Evolutionary conservation across 148 eudicot species (phyloP), one percentile per base, ranked within the genome.

Genomic region (Vaccinium macrocarpon): DNA sequence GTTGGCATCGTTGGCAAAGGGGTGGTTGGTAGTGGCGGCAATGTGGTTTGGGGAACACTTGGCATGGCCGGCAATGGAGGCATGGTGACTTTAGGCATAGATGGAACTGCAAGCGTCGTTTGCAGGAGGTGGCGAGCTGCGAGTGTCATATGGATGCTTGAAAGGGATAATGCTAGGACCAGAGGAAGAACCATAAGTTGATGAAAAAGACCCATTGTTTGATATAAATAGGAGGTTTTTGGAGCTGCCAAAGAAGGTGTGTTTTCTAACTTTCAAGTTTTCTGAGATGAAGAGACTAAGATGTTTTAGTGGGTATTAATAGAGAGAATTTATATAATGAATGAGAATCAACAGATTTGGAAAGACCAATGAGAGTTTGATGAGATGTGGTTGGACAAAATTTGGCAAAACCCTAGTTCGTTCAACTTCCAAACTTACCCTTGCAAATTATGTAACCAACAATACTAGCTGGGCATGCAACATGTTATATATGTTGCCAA

Each of bases 51-150:
- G 35, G 35, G 35, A 32, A 32, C 3, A 32, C 2, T 32, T 32
- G 35, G 35, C 35, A 32, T 32, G 35, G 86, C 15, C 0, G 83
- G 86, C 61, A 84, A 13, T 53, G 79, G 86, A 12, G 83, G 83
- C 25, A 84, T 14, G 35, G 35, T 32, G 35, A 32, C 35, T 13
- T 84, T 84, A 12, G 82, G 86, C 15, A 61, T 75, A 21, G 66
- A 50, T 49, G 82, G 82, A 4, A 66, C 29, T n/a, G 82, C 50
- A 2, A 82, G 86, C 68, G 16, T 16, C 10, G 83, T 72, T 42
- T 80, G 86, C 46, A 84, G 57, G 8, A 84, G 83, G 23, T 38
- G 57, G 11, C 83, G 79, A 0, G 86, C 71, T 1, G 56, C 86
- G 8, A 81, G 15, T 29, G 83, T 27, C 50, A 23, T 4, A 5